phyloP scores from a whole-genome alignment of 2,329 filamentous ascomycete species.

The Chaetomium olivaceum region DNA sequence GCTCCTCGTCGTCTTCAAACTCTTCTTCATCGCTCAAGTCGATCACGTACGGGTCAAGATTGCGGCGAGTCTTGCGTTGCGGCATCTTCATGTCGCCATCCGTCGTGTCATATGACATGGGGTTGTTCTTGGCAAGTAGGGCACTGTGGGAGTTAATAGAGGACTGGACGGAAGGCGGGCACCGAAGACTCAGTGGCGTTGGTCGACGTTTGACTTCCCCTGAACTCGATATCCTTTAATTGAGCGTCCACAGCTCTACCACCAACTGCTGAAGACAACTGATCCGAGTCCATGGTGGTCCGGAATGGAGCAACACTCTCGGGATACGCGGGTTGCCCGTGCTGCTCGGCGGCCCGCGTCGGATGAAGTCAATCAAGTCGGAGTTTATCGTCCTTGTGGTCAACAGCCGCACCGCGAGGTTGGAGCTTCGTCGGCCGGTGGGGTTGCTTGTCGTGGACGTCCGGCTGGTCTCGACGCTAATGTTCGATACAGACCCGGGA shows the following conservation, averaged over 20 bases:
- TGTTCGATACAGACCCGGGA: slow-evolving; percentile 38
- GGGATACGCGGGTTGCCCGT: slow-evolving; percentile 70
- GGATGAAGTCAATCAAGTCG: slow-evolving; percentile 93
- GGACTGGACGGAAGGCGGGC: slow-evolving; percentile 56
- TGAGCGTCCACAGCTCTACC: slow-evolving; percentile 59
- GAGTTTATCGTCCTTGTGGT: slow-evolving; percentile 69
- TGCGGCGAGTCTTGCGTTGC: slow-evolving; percentile 71
- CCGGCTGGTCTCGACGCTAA: slow-evolving; percentile 44
- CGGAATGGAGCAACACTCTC: slow-evolving; percentile 81
- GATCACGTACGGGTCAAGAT: slow-evolving; percentile 91
- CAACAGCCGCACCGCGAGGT: slow-evolving; percentile 69
- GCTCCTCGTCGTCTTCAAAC: slow-evolving; percentile 48
- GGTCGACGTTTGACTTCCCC: slow-evolving; percentile 58
- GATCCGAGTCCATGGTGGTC: slow-evolving; percentile 82
- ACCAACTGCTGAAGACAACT: slow-evolving; percentile 58
- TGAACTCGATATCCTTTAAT: slow-evolving; percentile 54
- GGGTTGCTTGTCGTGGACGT: slow-evolving; percentile 38
- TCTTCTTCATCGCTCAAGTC: slow-evolving; percentile 74
- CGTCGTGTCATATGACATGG: slow-evolving; percentile 38
- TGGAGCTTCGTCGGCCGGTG: slow-evolving; percentile 59
- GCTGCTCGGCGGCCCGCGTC: slow-evolving; percentile 71
- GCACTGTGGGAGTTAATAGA: slow-evolving; percentile 75
- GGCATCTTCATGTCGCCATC: slow-evolving; percentile 60
- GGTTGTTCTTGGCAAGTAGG: slow-evolving; percentile 54
- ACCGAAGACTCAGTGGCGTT: slow-evolving; percentile 59